Base-by-base conservation (phyloP, 768 basidiomycete species). In the Leccinum obscurum region DNA sequence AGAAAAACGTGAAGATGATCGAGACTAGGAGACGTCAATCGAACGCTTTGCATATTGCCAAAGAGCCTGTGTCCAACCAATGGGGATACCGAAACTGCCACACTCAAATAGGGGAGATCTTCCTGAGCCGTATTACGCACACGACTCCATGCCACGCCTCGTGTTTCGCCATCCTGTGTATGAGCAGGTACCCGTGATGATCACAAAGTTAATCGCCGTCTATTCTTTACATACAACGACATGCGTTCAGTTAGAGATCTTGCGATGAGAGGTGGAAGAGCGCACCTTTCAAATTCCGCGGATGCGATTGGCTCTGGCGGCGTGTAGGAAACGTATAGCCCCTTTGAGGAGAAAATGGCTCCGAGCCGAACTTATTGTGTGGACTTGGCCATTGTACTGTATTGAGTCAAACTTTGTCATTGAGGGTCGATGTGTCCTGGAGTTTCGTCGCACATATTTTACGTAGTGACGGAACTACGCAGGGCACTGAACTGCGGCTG, bases 131-230 rank as follows among this genome's bases (percentile, higher is more conserved):
- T 44, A 35, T 35, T 35, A 14, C 44, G n/a, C 20, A 20, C 26
- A 24, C 28, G 17, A 17, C 39, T 39, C 39, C 17, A 53, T 14
- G 10, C 52, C 28, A 13, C 14, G 8, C 65, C 65, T 64, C 65
- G 24, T 67, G 65, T 58, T 49, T 56, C 7, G 20, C 58, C 56
- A 61, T 58, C 56, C 57, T 26, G 65, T 55, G 34, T 24, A 14
- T 22, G 20, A 22, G 5, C 17, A 30, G 30, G 30, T 30, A 37
- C 52, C 52, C 30, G 30, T 9, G 30, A 20, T 30, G 63, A 54
- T 46, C 24, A 20, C 14, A 2, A 20, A 44, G 10, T 65, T 58
- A 58, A 65, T 66, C 48, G 39, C 64, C 64, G 61, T 53, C 22
- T 1, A 14, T 22, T 60, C n/a, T 58, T 54, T 54, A 63, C 48